Conservation (phyloP, 805 yeast species). For the Kodamaea kaohsiungensis region DNA sequence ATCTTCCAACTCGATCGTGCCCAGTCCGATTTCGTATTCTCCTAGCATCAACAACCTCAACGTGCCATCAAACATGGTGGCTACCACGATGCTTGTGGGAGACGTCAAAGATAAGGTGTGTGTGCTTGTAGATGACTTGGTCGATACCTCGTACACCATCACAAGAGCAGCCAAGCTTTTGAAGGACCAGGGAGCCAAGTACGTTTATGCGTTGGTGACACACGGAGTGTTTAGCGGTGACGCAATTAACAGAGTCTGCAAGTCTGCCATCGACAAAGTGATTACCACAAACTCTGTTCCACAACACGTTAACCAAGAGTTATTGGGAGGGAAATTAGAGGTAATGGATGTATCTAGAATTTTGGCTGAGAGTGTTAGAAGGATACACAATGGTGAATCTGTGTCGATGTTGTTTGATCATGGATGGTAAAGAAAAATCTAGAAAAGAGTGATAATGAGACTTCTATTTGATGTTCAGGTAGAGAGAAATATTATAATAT, state of each 20-base stretch:
- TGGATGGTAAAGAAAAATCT: slow-evolving; percentile 45
- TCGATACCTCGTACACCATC: slow-evolving; percentile 90
- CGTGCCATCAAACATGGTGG: slow-evolving; percentile 40
- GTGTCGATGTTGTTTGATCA: slow-evolving; percentile 92
- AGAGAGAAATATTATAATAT: too few relatives aligned
- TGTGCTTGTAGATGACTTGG: slow-evolving; percentile 89
- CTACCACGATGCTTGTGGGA: slow-evolving; percentile 95
- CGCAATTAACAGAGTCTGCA: slow-evolving; percentile 69
- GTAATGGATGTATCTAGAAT: slow-evolving; percentile 86
- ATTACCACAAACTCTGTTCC: slow-evolving; percentile 92
- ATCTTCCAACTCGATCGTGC: slow-evolving; percentile 11
- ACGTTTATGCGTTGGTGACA: slow-evolving; percentile 84
- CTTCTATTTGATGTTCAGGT: too few relatives aligned
- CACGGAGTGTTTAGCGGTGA: slow-evolving; percentile 95
- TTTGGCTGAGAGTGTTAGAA: slow-evolving; percentile 91
- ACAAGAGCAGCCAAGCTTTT: slow-evolving; percentile 88
- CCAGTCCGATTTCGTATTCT: slow-evolving; percentile 9
- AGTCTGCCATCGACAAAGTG: slow-evolving; percentile 75
- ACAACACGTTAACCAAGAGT: slow-evolving; percentile 58
- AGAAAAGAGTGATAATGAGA: too few relatives aligned
- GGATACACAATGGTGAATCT: slow-evolving; percentile 96
- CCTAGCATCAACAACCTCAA: slow-evolving; percentile 14
- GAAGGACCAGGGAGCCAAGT: slow-evolving; percentile 89
- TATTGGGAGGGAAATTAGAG: slow-evolving; percentile 61
- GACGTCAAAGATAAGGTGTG: slow-evolving; percentile 86